Base-by-base conservation (phyloP, 1,284 basidiomycete genomes). In the Leucoagaricus sp. region DNA sequence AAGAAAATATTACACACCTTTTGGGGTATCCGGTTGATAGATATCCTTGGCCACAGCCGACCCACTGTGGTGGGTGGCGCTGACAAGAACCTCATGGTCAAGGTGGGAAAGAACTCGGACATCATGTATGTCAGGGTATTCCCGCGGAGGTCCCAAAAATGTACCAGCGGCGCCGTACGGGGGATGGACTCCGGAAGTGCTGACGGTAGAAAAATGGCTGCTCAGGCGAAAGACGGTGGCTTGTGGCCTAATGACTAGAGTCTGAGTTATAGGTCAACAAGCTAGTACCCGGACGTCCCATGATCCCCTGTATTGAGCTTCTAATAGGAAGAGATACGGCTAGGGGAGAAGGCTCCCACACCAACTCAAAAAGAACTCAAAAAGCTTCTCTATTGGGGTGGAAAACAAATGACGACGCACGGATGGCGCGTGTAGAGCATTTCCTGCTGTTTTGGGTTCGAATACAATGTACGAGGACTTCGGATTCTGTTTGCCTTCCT, bases 21-120 rank as follows among this genome's bases (percentile, higher is more conserved):
- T 41, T 25, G 49, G 49, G 17, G 17, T 34, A 28, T 50, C 23
- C 36, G 49, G 38, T 50, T 17, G 48, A 34, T 17, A 36, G 28
- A 25, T 25, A 49, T 21, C 9, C 12, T 34, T 51, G 49, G 49
- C 31, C 26, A 38, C 25, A 51, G 31, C 10, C 28, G 38, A 42
- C 36, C 49, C 38, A 42, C 49, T 19, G 19, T 12, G 23, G 38
- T 21, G 15, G 36, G 15, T n/a, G 15, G 36, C 21, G 15, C 28
- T 45, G 41, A 53, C 51, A 53, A 53, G 49, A 19, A 25, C 41
- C 51, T 53, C 51, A 33, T 53, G 42, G 51, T 53, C n/a, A 34
- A 42, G 51, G 51, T 53, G 51, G 51, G 51, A 53, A 53, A 19
- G 15, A 7, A 15, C 26, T 28, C 8, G 28, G 40, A 45, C 41